These are phyloP conservation scores for Piper betle DNA, from an alignment of 164 flowering plant species.

Conservation along the genomic window DNA sequence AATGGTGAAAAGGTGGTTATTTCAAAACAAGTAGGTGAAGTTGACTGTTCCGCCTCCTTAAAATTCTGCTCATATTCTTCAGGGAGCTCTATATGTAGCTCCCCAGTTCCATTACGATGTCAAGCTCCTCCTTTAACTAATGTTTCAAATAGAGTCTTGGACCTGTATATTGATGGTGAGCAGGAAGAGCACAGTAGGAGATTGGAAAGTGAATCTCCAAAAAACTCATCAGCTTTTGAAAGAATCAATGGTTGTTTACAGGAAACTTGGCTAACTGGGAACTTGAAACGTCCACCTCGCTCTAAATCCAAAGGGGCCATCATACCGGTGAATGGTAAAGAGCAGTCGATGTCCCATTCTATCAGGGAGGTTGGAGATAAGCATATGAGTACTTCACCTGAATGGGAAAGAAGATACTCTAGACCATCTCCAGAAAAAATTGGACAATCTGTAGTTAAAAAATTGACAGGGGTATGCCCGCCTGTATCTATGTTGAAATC, in stretches of 20 bases:
- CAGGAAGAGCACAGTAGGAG: conserved; percentile 31
- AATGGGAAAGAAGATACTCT: conserved; percentile 31
- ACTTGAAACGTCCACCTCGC: conserved; percentile 47
- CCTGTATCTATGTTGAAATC: conserved; percentile 21
- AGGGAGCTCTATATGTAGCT: conserved; percentile 38
- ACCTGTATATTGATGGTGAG: conserved; percentile 96
- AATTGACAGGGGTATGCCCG: conserved; percentile 38
- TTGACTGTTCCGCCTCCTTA: conserved; percentile 24
- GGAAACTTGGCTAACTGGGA: conserved; percentile 1
- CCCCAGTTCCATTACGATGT: conserved; percentile 21
- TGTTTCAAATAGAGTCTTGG: conserved; percentile 49
- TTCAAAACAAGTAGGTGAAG: conserved; percentile 18
- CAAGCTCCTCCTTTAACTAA: conserved; percentile 21
- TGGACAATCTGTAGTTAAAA: conserved; percentile 76
- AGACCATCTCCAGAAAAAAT: conserved; percentile 51
- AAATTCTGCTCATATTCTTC: conserved; percentile 28
- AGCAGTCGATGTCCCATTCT: conserved; percentile 36
- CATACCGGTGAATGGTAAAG: conserved; percentile 37
- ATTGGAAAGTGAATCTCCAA: conserved; percentile 20
- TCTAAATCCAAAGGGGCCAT: conserved; percentile 37
- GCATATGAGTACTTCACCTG: conserved; percentile 24
- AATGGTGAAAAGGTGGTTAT: conserved; percentile 9
- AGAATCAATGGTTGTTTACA: conserved; percentile 12
- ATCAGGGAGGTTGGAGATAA: conserved; percentile 44
- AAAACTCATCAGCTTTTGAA: conserved; percentile 16